Percentiles rank a stretch among this genome's conserved stretches.
Conservation (phyloP, 768 basidiomycete species). For the Grammothele lineata region DNA sequence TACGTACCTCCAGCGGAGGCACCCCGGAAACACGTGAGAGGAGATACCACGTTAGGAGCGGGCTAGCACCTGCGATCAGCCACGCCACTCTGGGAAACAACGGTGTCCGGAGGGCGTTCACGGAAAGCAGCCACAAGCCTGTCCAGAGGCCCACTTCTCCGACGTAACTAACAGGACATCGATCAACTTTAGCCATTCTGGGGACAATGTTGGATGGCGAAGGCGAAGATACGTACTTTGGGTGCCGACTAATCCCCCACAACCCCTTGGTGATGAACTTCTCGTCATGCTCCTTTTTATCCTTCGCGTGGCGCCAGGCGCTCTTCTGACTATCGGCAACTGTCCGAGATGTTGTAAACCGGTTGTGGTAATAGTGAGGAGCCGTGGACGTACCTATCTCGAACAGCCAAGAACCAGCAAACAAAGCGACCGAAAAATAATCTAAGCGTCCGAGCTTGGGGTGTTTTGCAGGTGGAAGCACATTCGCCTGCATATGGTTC, state of each 20-base stretch:
- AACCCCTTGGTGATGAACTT: slow-evolving; percentile 65
- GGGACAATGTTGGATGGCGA: neutral
- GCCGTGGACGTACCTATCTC: slow-evolving; percentile 37
- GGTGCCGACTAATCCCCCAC: slow-evolving; percentile 67
- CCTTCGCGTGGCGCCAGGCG: slow-evolving; percentile 53
- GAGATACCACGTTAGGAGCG: slow-evolving; percentile 61
- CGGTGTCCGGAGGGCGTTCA: slow-evolving; percentile 40
- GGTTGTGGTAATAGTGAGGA: no score
- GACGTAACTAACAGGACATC: slow-evolving; percentile 48
- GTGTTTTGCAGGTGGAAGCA: slow-evolving; percentile 44
- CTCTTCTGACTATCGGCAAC: slow-evolving; percentile 64
- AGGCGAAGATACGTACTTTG: slow-evolving; percentile 52
- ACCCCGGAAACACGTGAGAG: slow-evolving; percentile 61
- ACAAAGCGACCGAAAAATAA: slow-evolving; percentile 49
- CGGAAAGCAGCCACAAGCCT: slow-evolving; percentile 58
- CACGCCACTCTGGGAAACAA: slow-evolving; percentile 43
- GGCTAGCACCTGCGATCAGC: slow-evolving; percentile 49
- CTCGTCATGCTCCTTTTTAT: slow-evolving; percentile 63
- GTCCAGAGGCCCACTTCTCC: slow-evolving; percentile 70
- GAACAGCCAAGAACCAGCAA: slow-evolving; percentile 50
- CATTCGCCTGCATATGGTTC: slow-evolving; percentile 47
- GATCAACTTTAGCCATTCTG: slow-evolving; percentile 3
- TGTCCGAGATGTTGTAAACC: slow-evolving; percentile 2
- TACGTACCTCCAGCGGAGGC: slow-evolving; percentile 57
- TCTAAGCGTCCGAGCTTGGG: slow-evolving; percentile 52